Base-by-base conservation (phyloP, 768 basidiomycete species). In the Russula dissimulans region DNA sequence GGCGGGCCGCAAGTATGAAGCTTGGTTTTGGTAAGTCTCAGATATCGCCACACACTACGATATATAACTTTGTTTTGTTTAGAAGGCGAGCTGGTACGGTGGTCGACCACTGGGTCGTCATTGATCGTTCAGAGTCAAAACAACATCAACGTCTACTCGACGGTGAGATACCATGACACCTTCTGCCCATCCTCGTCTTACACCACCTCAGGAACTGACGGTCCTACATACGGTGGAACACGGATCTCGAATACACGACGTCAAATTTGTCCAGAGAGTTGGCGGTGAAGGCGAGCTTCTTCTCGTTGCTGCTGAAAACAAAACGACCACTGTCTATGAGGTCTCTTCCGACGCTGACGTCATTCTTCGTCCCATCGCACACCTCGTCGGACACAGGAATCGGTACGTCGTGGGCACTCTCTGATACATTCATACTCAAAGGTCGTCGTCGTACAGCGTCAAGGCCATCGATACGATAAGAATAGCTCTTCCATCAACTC, bases 51-150 rank as follows among this genome's bases (percentile, higher is more conserved):
- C 10, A 41, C 4, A 39, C 22, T 22, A 5, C 29, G 14, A 17
- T 38, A 4, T 49, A 17, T 56, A 65, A 14, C 53, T 26, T 26
- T 26, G 39, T 8, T 36, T 14, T 50, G 0, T 67, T 18, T 4
- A 92, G 95, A 99, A 77, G 94, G 88, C 0, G 95, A 99, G 68
- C 71, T 89, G n/a, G 91, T 95, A 14, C 81, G 87, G 32, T 99
- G 93, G 87, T 90, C 91, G 5, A 75, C 78, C 3, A 79, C 81
- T 6, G 95, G 95, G 1, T 77, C 81, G 2, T 75, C 83, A 18
- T 93, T 99, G 67, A 84, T 83, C 9, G 88, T 99, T 5, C 87
- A 94, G 64, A 79, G 83, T 3, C 81, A 83, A 31, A 82, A 81
- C 41, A 84, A 80, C 4, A 80, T 98, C 38, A 89, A 95, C 64